Base-by-base conservation (phyloP, 2,329 filamentous ascomycete species). In the Fusarium sublunatum region DNA sequence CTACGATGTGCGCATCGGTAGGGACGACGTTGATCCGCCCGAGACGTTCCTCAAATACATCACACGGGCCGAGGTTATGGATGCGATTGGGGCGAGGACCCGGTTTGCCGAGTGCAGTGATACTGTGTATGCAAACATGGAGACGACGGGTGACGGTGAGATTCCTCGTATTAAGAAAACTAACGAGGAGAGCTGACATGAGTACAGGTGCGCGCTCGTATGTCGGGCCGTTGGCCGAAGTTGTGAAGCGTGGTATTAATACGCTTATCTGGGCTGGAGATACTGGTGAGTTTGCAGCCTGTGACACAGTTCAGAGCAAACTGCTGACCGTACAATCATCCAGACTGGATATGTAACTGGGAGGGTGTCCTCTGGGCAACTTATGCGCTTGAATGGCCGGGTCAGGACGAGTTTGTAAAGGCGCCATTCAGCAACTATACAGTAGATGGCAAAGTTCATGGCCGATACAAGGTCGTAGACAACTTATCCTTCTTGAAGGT, bases 401-500 rank as follows among this genome's bases (percentile, higher is more conserved):
- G 74, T 3, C 70, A 76, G 7, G 57, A 74, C 1, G 71, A 76
- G 3, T 86, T 86, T 64, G 68, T 53, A 7, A 51, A 51, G 22
- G 55, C 53, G 5, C 31, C 54, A 6, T 69, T 22, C 64, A 81
- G 11, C 54, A 70, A 58, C 65, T 87, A 86, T 63, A 84, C 76
- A 0, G 79, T 86, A 3, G 72, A 77, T 38, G 84, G 84, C 2
- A 75, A 71, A 19, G 70, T 78, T 32, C 76, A 73, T 25, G 84
- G 84, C 4, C 75, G 77, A 29, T 85, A 80, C 72, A 86, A 87
- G 76, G 78, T 68, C 0, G 55, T 70, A 5, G 60, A 67, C 4
- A 91, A 91, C 64, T 80, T 87, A 55, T 83, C 81, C 3, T 88
- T 86, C 71, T 79, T 83, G 19, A 78, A 85, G 1, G 81, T 88